Evolutionary conservation across 106 monocot species (phyloP).

Genomic region (Chionographis japonica): DNA sequence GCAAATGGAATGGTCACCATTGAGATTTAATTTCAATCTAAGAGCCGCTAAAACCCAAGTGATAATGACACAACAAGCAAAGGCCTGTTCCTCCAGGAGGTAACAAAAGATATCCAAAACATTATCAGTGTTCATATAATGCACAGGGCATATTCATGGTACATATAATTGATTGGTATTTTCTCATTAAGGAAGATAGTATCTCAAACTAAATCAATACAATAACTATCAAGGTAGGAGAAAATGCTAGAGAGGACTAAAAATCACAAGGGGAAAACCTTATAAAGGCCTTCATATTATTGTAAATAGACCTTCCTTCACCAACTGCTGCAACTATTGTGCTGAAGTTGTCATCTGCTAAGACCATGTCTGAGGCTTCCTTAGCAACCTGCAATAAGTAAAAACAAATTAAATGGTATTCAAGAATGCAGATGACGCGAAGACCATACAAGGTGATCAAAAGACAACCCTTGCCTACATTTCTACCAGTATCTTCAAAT

Average conservation of each 20-base stretch:
- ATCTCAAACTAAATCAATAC: background rate
- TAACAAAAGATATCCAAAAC: too few relatives aligned
- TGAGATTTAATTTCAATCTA: too few relatives aligned
- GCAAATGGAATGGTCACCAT: too few relatives aligned
- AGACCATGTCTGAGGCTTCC: conserved; percentile 86
- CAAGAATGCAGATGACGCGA: background rate
- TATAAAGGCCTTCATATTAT: conserved; percentile 89
- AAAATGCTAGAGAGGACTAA: background rate
- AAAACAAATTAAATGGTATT: background rate
- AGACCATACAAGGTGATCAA: background rate
- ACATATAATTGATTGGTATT: too few relatives aligned
- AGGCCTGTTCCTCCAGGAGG: too few relatives aligned
- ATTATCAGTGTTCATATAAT: too few relatives aligned
- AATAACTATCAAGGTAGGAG: background rate
- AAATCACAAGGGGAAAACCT: conserved; percentile 25
- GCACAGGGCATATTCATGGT: too few relatives aligned
- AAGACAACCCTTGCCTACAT: background rate
- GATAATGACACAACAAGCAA: too few relatives aligned
- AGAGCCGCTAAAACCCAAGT: too few relatives aligned
- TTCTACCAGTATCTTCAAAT: background rate
- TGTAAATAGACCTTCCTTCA: conserved; percentile 83
- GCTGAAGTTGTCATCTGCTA: conserved; percentile 87
- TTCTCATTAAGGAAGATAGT: too few relatives aligned
- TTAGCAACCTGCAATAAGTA: conserved; percentile 66
- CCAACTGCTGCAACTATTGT: conserved; percentile 83